Base-by-base conservation (phyloP, 768 basidiomycete species). In the Russula sp. region DNA sequence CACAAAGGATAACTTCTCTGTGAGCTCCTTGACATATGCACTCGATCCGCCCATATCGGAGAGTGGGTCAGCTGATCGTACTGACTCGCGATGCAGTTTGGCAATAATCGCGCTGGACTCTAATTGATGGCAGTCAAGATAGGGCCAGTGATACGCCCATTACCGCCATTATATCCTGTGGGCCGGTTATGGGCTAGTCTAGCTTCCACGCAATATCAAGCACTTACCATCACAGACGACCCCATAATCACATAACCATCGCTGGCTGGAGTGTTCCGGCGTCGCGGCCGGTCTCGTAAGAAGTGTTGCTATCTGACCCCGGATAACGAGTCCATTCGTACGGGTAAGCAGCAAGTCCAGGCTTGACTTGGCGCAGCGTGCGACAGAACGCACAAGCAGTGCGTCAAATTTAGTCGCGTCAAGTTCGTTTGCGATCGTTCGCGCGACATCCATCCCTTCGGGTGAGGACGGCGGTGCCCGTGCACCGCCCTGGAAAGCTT, bases 391-490 rank as follows among this genome's bases (percentile, higher is more conserved):
- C 10, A 92, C 84, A 16, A 99, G 77, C 42, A 98, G 73, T 0
- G 96, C 95, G 74, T 99, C 97, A 71, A 96, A 96, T 65, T 87
- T 82, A 16, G 93, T 93, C 2, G 92, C 85, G 73, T 98, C 94
- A 4, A 99, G 82, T 70, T 98, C 97, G 72, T 98, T 98, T 32
- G 85, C 84, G 20, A 95, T 79, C 1, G 83, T 80, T 10, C 97
- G 80, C 1, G 89, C 87, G 16, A 94, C 79, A 57, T 84, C 85
- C 3, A 85, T 75, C 13, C 92, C 97, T 59, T 98, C 94, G 44
- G 78, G 81, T 39, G 84, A 76, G 0, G 86, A 86, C 2, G 92
- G 94, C 10, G 87, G 88, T 6, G 80, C 73, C 27, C 88, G 85
- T 42, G 78, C 69, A 0, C 91, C 88, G 22, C 86, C 84, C 0